Conservation (phyloP, 1,139 yeast genomes). For the Candida mesenterica region DNA sequence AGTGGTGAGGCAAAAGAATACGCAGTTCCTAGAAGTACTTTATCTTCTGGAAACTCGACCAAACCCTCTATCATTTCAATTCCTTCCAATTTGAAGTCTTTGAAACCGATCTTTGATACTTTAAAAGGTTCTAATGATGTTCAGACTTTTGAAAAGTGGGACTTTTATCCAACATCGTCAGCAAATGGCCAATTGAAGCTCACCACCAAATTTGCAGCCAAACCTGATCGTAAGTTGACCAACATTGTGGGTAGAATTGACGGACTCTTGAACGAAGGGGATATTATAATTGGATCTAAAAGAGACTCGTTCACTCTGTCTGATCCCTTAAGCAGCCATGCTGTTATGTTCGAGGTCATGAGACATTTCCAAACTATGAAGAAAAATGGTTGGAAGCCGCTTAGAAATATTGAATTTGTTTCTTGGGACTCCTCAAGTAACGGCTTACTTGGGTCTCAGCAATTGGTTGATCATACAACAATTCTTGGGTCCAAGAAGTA, state of each 20-base stretch:
- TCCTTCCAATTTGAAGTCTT: conserved; percentile 35
- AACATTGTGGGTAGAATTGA: conserved; percentile 37
- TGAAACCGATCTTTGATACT: conserved; percentile 34
- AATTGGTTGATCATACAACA: conserved; percentile 22
- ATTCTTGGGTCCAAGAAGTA: conserved; percentile 11
- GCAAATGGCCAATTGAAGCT: conserved; percentile 17
- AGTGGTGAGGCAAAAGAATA: conserved; percentile 7
- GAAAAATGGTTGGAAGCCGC: conserved; percentile 44
- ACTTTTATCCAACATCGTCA: conserved; percentile 21
- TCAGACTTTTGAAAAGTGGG: conserved; percentile 25
- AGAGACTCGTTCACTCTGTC: conserved; percentile 40
- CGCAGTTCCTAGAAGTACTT: conserved; percentile 26
- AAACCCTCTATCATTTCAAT: conserved; percentile 28
- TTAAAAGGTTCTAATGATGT: conserved; percentile 13
- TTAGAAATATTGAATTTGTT: conserved; percentile 40
- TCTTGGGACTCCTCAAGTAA: conserved; percentile 45
- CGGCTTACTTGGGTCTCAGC: conserved; percentile 35
- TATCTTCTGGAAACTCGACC: conserved; percentile 5
- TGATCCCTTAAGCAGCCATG: conserved; percentile 43
- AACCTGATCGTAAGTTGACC: conserved; percentile 21
- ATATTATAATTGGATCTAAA: conserved; percentile 41
- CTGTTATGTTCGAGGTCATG: conserved; percentile 41
- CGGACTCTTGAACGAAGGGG: conserved; percentile 44
- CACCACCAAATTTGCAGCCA: conserved; percentile 16
- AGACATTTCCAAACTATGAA: conserved; percentile 34